phyloP scores from a whole-genome alignment of 768 basidiomycete genomes.

The Phlegmacium glaucopus region DNA sequence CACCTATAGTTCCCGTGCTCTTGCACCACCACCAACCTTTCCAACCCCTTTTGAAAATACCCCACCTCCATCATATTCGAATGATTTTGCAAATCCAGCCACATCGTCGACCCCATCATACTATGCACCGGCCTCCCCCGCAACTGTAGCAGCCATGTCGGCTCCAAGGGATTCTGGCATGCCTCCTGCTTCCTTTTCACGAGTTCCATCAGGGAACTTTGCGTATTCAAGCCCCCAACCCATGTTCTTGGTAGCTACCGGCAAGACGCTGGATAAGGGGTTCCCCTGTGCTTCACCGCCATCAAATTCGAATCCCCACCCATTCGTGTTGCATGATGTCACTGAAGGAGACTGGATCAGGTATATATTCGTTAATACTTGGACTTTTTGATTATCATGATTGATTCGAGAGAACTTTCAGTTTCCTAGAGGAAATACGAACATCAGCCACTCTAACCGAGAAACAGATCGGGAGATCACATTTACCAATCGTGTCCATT shows the following conservation, averaged over 20 bases:
- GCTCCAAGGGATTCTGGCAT: neutral
- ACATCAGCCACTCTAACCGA: conserved; percentile 29
- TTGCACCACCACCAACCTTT: no score
- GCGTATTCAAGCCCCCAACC: conserved; percentile 22
- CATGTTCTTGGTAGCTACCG: conserved; percentile 18
- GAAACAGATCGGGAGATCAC: conserved; percentile 25
- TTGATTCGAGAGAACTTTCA: conserved; percentile 8
- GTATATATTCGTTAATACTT: conserved; percentile 11
- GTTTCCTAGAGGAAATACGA: conserved; percentile 39
- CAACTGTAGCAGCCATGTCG: neutral
- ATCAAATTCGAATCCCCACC: conserved; percentile 33
- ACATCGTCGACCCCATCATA: neutral
- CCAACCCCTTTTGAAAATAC: no score
- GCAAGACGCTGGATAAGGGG: conserved; percentile 31
- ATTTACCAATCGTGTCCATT: conserved; percentile 24
- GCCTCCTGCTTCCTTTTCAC: conserved; percentile 7
- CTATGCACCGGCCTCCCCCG: neutral
- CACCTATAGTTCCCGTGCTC: no score
- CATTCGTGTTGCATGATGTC: conserved; percentile 46
- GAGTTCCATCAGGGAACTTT: conserved; percentile 8
- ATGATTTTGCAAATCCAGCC: neutral
- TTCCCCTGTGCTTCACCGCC: conserved; percentile 40
- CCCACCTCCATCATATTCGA: neutral
- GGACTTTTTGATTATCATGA: no score
- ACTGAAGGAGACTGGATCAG: conserved; percentile 43